Evolutionary conservation across 805 yeast species (phyloP), one percentile per base, ranked within the genome.

Genomic region (Naumovozyma dairenensis): DNA sequence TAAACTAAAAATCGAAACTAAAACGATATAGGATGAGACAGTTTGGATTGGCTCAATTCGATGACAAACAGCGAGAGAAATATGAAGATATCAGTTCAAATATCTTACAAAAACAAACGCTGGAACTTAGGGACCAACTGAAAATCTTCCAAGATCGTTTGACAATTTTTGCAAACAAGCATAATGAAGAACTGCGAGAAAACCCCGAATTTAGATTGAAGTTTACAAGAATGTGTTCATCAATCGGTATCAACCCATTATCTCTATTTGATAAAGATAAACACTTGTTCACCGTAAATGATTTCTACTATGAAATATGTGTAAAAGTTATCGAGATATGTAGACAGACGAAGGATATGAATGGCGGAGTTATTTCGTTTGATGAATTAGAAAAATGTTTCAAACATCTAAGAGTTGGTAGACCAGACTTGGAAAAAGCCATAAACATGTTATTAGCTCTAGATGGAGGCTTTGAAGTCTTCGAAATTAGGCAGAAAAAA

Each of bases 241-340:
- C 77, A 44, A 77, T 86, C 19, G 96, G 96, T 1, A 77, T 86
- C 14, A 96, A 87, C 53, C 92, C 95, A 1, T 54, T 87, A 18
- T 34, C 55, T 38, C 36, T 61, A n/a, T 59, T 58, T 36, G 54
- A 56, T 28, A 53, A 53, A 24, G 53, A 57, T 33, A 42, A 49
- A 17, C 58, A 53, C 37, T 42, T 53, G 16, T 50, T 49, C 29
- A 50, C 43, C 25, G 53, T 59, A 25, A 50, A 55, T 29, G 86
- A 80, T 45, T 79, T 71, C 44, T 67, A 69, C 40, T 72, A 75
- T 39, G 85, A 80, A 25, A 57, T 89, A 14, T 74, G 84, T 3
- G 80, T 84, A 10, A 71, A 78, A 36, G 63, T 86, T 12, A 78
- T 86, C 10, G 94, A 86, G 46, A 63, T 78, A 3, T 82, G 94